These are phyloP conservation scores for Bruguiera hainesii DNA, from an alignment of 441 rosid species.

Conservation along the genomic window DNA sequence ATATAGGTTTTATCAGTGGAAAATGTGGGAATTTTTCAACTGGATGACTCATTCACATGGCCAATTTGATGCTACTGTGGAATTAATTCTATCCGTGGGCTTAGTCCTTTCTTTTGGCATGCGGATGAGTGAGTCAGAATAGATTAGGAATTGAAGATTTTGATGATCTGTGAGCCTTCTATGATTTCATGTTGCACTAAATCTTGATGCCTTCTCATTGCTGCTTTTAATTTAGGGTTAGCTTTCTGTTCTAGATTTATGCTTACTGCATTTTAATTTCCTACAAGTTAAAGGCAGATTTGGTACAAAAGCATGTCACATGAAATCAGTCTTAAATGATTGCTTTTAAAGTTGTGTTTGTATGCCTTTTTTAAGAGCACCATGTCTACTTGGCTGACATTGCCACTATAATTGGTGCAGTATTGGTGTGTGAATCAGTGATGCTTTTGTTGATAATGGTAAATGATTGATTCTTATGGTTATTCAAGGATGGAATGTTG, in stretches of 20 bases:
- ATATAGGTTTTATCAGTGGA: not conserved
- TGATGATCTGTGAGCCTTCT: not conserved
- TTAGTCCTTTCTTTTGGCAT: no score
- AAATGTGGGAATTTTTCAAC: constrained; percentile 7
- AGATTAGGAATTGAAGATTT: no score
- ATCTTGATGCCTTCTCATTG: not conserved
- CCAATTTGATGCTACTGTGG: no score
- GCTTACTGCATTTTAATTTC: not conserved
- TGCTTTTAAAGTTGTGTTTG: not conserved
- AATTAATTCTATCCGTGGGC: no score
- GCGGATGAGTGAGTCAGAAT: no score
- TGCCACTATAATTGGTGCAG: not conserved
- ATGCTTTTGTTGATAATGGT: constrained; percentile 13
- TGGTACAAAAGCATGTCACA: not conserved
- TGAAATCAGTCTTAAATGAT: not conserved
- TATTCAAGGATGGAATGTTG: not conserved
- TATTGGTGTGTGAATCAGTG: not conserved
- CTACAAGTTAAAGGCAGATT: not conserved
- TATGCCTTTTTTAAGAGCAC: not conserved
- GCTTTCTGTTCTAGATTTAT: not conserved
- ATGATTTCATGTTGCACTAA: not conserved
- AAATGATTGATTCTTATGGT: not conserved
- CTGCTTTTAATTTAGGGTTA: not conserved
- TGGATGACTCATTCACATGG: no score
- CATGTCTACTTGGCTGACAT: not conserved